These are phyloP conservation scores for Guadua angustifolia DNA, from an alignment of 176 grass and related monocot species.

Conservation along the genomic window DNA sequence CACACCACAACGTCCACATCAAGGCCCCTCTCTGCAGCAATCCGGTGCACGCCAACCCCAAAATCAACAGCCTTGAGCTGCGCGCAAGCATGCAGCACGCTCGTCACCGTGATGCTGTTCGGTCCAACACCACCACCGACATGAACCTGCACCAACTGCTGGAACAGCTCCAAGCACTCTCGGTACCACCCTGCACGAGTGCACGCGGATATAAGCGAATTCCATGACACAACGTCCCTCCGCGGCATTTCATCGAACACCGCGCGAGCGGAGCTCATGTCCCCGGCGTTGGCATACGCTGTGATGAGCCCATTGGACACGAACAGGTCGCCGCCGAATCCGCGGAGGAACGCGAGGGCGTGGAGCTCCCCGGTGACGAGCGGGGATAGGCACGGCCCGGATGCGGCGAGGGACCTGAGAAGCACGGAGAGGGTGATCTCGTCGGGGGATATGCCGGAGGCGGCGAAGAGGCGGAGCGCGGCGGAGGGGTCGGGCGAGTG, in stretches of 20 bases:
- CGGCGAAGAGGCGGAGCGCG: constrained; percentile 54
- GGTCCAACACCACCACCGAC: constrained; percentile 21
- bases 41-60: constrained; percentile 51
- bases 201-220: constrained; percentile 58
- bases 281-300: constrained; percentile 34
- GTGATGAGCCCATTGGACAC: constrained; percentile 74
- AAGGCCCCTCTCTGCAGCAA: constrained; percentile 52
- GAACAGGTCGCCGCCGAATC: constrained; percentile 51
- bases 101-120: constrained; percentile 46
- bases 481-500: constrained; percentile 54
- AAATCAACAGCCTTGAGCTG: constrained; percentile 60
- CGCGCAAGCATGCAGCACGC: constrained; percentile 64
- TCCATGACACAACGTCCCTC: constrained; percentile 68
- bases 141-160: constrained; percentile 31
- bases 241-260: constrained; percentile 60
- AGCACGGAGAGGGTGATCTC: constrained; percentile 64
- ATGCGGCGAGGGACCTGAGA: constrained; percentile 60
- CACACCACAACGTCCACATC: constrained; percentile 46
- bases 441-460: constrained; percentile 54
- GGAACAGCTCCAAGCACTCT: constrained; percentile 55
- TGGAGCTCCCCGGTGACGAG: constrained; percentile 50
- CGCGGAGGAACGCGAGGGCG: constrained; percentile 45
- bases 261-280: constrained; percentile 39
- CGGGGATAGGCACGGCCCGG: constrained; percentile 34
- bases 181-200: constrained; percentile 43